phyloP scores from a whole-genome alignment of 768 basidiomycete species.

The Chlorophyllum brunneum region DNA sequence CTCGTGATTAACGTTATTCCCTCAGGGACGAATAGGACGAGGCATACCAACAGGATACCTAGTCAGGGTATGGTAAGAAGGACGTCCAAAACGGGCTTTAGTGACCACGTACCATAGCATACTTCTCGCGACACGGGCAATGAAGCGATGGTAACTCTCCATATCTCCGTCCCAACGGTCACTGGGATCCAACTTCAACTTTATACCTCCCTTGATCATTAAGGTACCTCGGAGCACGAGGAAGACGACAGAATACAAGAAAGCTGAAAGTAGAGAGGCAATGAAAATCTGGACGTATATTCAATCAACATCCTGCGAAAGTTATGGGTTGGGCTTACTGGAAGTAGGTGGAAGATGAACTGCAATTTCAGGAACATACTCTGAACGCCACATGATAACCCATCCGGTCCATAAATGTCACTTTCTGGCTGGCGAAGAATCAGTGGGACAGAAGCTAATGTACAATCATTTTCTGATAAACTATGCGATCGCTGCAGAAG shows the following conservation, averaged over 20 bases:
- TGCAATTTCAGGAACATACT: slow-evolving; percentile 34
- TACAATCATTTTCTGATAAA: not conserved
- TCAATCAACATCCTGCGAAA: not conserved
- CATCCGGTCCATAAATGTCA: slow-evolving; percentile 46
- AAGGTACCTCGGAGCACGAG: slow-evolving; percentile 58
- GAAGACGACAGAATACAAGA: slow-evolving; percentile 60
- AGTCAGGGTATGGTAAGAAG: not conserved
- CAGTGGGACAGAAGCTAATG: slow-evolving; percentile 34
- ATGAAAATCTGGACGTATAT: slow-evolving; percentile 46
- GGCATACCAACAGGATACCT: slow-evolving; percentile 60
- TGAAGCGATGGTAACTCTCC: slow-evolving; percentile 57
- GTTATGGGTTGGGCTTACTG: slow-evolving; percentile 36
- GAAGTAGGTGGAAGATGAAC: slow-evolving; percentile 57
- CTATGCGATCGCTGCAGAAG: not conserved
- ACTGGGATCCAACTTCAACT: slow-evolving; percentile 43
- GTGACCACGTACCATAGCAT: slow-evolving; percentile 60
- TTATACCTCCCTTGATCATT: slow-evolving; percentile 45
- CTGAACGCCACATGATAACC: slow-evolving; percentile 51
- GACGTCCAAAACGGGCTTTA: not conserved
- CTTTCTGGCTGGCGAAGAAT: slow-evolving; percentile 24
- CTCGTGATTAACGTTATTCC: slow-evolving; percentile 9
- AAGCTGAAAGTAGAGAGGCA: slow-evolving; percentile 48
- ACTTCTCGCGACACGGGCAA: slow-evolving; percentile 56
- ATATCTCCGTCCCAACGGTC: slow-evolving; percentile 35
- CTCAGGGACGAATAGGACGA: not conserved